Evolutionary conservation across 108 stramenopile genomes (phyloP).

Genomic region (Skeletonema potamos): DNA sequence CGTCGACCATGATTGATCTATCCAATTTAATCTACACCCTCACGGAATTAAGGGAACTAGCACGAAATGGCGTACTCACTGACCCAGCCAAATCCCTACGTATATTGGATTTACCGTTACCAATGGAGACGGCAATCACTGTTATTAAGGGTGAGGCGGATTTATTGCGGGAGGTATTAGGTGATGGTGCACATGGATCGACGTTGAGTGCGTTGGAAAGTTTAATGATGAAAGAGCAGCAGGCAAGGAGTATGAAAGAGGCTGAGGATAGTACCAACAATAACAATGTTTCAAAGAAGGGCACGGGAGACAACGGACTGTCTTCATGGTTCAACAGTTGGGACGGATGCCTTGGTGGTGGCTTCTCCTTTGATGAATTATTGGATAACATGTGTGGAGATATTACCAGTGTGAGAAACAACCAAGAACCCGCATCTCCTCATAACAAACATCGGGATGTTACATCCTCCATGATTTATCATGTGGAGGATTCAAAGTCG

Average conservation of each 20-base stretch:
- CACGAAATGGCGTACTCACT: constrained; percentile 36
- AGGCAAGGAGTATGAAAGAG: neutral
- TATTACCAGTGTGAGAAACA: constrained; percentile 5
- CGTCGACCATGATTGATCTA: constrained; percentile 46
- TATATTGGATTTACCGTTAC: constrained; percentile 44
- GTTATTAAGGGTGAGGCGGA: constrained; percentile 42
- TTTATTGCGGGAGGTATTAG: constrained; percentile 32
- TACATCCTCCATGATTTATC: constrained; percentile 33
- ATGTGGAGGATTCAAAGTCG: constrained; percentile 54
- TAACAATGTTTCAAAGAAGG: neutral
- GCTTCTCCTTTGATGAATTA: constrained; percentile 35
- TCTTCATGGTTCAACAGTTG: constrained; percentile 29
- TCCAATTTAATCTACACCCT: constrained; percentile 57
- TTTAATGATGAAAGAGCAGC: constrained; percentile 13
- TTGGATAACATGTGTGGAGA: constrained; percentile 8
- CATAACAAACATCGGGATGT: neutral
- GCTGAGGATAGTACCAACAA: neutral
- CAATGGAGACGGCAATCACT: constrained; percentile 26
- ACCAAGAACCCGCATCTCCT: neutral
- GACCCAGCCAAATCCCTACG: constrained; percentile 27
- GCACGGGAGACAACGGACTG: neutral
- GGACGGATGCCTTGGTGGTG: constrained; percentile 34
- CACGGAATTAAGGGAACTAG: constrained; percentile 54
- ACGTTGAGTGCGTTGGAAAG: constrained; percentile 29
- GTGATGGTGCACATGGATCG: constrained; percentile 49